phyloP scores from a whole-genome alignment of 208 protist genomes.

The Leishmania major region DNA sequence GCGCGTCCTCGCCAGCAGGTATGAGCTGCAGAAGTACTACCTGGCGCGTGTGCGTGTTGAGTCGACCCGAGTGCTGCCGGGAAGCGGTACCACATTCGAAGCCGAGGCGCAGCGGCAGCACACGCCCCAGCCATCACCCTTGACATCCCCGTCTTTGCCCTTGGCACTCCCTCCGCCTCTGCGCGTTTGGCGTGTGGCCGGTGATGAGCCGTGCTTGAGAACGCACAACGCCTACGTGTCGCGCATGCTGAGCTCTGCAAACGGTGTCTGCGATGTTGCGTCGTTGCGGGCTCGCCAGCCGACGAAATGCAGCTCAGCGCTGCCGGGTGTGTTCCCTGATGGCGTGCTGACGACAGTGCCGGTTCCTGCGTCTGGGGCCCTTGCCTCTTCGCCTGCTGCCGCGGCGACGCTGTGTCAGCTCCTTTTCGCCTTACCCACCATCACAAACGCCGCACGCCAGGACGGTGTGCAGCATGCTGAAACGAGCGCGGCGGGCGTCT shows the following conservation, averaged over 20 bases:
- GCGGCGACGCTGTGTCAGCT: slow-evolving; percentile 28
- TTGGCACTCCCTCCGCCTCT: not conserved
- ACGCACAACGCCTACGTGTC: slow-evolving; percentile 12
- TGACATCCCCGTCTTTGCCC: not conserved
- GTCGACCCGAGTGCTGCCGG: not conserved
- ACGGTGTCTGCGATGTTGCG: not conserved
- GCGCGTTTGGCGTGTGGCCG: slow-evolving; percentile 11
- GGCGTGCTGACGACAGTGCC: slow-evolving; percentile 19
- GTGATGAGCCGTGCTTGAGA: slow-evolving; percentile 8
- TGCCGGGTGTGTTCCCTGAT: slow-evolving; percentile 12
- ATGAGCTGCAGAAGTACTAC: slow-evolving; percentile 44
- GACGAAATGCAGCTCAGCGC: not conserved
- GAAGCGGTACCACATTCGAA: not conserved
- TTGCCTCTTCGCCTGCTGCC: not conserved
- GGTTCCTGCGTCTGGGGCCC: not conserved
- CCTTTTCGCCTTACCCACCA: not conserved
- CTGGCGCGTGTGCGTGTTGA: slow-evolving; percentile 28
- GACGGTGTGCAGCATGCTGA: not conserved
- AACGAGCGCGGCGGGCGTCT: not conserved
- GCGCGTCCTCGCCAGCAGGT: slow-evolving; percentile 14
- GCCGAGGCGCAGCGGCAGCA: not conserved
- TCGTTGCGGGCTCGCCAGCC: not conserved
- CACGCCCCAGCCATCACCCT: not conserved
- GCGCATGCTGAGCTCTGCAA: slow-evolving; percentile 5
- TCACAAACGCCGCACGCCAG: not conserved